These are phyloP conservation scores for Boletus reticulatus DNA, from an alignment of 768 basidiomycete genomes.

Conservation along the genomic window DNA sequence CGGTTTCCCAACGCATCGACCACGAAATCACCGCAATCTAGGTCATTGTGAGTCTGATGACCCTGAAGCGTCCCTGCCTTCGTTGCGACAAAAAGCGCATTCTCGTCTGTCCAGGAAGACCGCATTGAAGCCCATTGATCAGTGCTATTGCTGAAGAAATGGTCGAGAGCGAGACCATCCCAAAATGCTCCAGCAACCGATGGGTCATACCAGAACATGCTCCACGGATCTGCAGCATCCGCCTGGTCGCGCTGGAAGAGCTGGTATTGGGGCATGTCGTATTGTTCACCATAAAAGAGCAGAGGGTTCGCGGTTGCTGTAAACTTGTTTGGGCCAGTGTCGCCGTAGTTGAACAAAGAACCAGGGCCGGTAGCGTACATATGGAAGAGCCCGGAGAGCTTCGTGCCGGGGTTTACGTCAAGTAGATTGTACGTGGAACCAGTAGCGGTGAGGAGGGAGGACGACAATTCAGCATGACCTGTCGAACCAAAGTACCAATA, in stretches of 20 bases:
- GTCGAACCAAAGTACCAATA: conserved; percentile 97
- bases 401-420: conserved; percentile 64
- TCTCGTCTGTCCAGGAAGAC: conserved; percentile 86
- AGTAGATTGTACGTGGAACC: conserved; percentile 80
- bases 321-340: conserved; percentile 85
- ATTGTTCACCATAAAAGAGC: conserved; percentile 72
- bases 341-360: conserved; percentile 70
- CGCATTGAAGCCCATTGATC: conserved; percentile 93
- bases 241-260: conserved; percentile 90
- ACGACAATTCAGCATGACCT: conserved; percentile 84
- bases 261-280: conserved; percentile 67
- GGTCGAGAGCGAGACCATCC: conserved; percentile 80
- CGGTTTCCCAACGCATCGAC: conserved; percentile 90
- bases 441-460: conserved; percentile 80
- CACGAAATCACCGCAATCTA: conserved; percentile 95
- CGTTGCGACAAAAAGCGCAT: conserved; percentile 82
- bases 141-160: conserved; percentile 66
- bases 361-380: conserved; percentile 85
- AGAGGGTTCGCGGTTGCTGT: conserved; percentile 90
- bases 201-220: conserved; percentile 95
- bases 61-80: conserved; percentile 80
- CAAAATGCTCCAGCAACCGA: conserved; percentile 85
- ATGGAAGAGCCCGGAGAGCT: conserved; percentile 79
- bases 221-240: conserved; percentile 82
- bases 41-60: conserved; percentile 94